Percentiles rank a stretch among this genome's conserved stretches.
These are phyloP conservation scores for Xylariaceae sp. DNA, from an alignment of 2,329 filamentous ascomycete species.

Conservation along the genomic window DNA sequence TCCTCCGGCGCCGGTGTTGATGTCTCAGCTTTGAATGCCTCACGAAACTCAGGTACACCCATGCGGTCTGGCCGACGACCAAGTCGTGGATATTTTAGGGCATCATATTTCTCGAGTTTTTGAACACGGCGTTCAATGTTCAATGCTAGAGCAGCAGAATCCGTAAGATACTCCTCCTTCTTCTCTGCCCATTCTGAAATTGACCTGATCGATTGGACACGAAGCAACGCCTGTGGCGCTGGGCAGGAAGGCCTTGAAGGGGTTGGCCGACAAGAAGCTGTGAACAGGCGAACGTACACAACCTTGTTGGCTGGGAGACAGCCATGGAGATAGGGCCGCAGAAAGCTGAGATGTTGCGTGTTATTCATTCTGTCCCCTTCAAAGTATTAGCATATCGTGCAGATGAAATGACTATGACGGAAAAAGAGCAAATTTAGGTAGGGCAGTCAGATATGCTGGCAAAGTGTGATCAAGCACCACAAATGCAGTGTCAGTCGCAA, in stretches of 20 bases:
- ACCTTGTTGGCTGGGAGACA: slow-evolving; percentile 36
- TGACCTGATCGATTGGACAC: slow-evolving; percentile 17
- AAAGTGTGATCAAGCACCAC: slow-evolving; percentile 52
- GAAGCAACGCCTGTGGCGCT: slow-evolving; percentile 12
- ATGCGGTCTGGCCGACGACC: slow-evolving; percentile 33
- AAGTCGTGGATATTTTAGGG: slow-evolving; percentile 56
- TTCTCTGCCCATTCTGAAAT: slow-evolving; percentile 6
- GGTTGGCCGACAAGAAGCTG: slow-evolving; percentile 28
- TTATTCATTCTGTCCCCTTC: slow-evolving; percentile 41
- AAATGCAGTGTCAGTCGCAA: slow-evolving; percentile 54
- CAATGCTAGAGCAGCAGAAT: slow-evolving; percentile 11
- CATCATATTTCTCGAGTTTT: slow-evolving; percentile 49
- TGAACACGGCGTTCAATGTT: slow-evolving; percentile 39
- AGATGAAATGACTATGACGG: background rate
- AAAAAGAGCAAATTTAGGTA: slow-evolving; percentile 4
- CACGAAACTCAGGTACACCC: slow-evolving; percentile 38
- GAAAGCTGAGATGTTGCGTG: slow-evolving; percentile 45
- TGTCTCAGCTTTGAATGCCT: slow-evolving; percentile 31
- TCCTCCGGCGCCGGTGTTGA: slow-evolving; percentile 25
- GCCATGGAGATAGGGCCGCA: slow-evolving; percentile 54
- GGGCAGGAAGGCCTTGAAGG: slow-evolving; percentile 14
- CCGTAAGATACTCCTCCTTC: slow-evolving; percentile 6
- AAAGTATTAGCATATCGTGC: slow-evolving; percentile 21
- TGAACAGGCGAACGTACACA: slow-evolving; percentile 52
- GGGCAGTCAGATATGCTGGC: slow-evolving; percentile 45